A percentile compares a stretch with the other conserved stretches of the same genome.
Evolutionary conservation across 2,329 filamentous ascomycete genomes (phyloP).

Genomic region (Amauroascus niger): DNA sequence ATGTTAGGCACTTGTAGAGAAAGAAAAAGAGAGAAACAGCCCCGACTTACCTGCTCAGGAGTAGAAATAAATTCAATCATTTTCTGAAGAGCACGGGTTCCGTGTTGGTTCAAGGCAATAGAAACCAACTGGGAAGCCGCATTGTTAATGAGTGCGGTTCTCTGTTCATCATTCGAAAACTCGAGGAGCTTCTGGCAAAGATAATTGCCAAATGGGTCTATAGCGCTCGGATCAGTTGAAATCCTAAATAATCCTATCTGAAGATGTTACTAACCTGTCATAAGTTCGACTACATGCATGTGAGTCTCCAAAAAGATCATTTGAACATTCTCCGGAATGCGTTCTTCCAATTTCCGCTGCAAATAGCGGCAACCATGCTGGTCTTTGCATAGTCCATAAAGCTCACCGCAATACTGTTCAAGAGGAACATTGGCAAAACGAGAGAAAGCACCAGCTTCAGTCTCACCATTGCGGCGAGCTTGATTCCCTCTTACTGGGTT

Average conservation of each 20-base stretch:
- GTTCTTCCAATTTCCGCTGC: slow-evolving; percentile 94
- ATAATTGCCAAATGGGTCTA: slow-evolving; percentile 96
- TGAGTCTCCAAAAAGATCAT: slow-evolving; percentile 93
- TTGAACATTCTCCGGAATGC: slow-evolving; percentile 69
- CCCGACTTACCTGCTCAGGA: slow-evolving; percentile 57
- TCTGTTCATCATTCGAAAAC: slow-evolving; percentile 89
- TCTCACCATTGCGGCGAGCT: slow-evolving; percentile 49
- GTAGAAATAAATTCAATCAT: slow-evolving; percentile 98
- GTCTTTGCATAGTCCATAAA: slow-evolving; percentile 90
- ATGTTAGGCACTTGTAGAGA: slow-evolving; percentile 5
- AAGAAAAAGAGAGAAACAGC: neutral
- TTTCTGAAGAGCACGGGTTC: slow-evolving; percentile 91
- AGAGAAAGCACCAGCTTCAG: slow-evolving; percentile 51
- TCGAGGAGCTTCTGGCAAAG: slow-evolving; percentile 97
- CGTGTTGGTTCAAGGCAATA: slow-evolving; percentile 94
- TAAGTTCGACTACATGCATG: slow-evolving; percentile 87
- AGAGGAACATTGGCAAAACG: slow-evolving; percentile 76
- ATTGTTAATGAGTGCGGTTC: slow-evolving; percentile 83
- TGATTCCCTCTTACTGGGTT: slow-evolving; percentile 67
- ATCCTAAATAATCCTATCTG: neutral
- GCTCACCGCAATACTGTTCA: slow-evolving; percentile 68
- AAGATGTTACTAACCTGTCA: slow-evolving; percentile 53
- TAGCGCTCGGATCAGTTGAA: slow-evolving; percentile 20
- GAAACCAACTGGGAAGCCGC: slow-evolving; percentile 78
- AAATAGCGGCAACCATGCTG: slow-evolving; percentile 95